Base-by-base conservation (phyloP, 768 basidiomycete species). In the Rhodotorula taiwanensis region DNA sequence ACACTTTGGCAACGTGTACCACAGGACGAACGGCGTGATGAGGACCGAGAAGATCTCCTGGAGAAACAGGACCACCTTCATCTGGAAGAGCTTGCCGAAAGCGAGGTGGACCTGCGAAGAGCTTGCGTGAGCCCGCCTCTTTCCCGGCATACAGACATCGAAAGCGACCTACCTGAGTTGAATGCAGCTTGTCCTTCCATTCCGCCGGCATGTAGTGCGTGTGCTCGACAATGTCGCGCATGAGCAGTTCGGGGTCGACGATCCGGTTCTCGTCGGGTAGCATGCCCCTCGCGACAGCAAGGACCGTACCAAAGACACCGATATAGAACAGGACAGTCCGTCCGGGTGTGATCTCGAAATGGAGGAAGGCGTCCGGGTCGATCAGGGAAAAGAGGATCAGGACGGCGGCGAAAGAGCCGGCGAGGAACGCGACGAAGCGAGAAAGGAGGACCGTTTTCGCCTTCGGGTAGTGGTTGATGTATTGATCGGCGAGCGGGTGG, bases 401-500 rank as follows among this genome's bases (percentile, higher is more conserved):
- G 9, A 99, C 95, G 25, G 93, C 93, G 4, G 90, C 90, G 76
- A 95, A 98, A 2, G 95, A 94, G 13, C 95, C 93, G 5, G 92
- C 86, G 55, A 99, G 81, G 76, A 99, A 99, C 15, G 95, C 88
- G 14, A 97, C 83, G 75, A 99, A 99, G 62, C 91, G 84, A 83
- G 93, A 89, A 65, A 92, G 80, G 39, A 95, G 77, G 0, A 91
- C 86, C 25, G 91, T 79, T 72, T 93, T 88, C 73, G 92, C 92
- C 71, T 98, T 98, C 0, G 95, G 95, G 74, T 95, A 99, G 73
- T 98, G 95, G 28, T 90, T 89, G 65, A 97, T 91, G 74, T 98
- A 99, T 80, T 91, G 87, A 75, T 86, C 91, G 16, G 95, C 88
- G 15, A 85, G 78, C 0, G 89, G 90, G 70, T 93, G 90, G 59